Conservation (phyloP, 768 basidiomycete genomes). For the Boletales sp. region DNA sequence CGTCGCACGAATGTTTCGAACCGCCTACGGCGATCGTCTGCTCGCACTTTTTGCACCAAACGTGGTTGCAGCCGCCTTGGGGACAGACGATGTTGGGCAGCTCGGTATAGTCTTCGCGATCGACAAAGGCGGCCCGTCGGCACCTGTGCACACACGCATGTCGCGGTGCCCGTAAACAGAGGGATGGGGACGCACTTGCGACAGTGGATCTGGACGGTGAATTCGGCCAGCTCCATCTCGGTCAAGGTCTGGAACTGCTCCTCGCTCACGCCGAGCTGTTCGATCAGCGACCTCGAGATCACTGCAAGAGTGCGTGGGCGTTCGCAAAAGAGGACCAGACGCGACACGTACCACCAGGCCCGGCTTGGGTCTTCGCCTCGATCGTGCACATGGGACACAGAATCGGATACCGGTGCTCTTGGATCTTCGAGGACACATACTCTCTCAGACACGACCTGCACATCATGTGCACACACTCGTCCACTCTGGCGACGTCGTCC, state of each 20-base stretch:
- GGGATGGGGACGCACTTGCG: constrained; percentile 35
- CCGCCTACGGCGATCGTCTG: constrained; percentile 35
- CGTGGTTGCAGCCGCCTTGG: constrained; percentile 40
- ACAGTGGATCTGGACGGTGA: constrained; percentile 46
- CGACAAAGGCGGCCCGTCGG: constrained; percentile 44
- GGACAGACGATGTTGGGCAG: constrained; percentile 47
- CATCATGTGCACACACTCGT: constrained; percentile 46
- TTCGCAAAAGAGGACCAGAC: background rate
- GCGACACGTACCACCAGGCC: constrained; percentile 32
- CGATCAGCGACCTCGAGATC: constrained; percentile 39
- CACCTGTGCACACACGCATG: constrained; percentile 37
- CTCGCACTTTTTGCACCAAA: constrained; percentile 63
- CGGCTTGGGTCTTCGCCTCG: constrained; percentile 19
- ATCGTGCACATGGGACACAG: constrained; percentile 54
- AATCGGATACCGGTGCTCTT: constrained; percentile 55
- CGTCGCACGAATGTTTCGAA: constrained; percentile 56
- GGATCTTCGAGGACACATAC: constrained; percentile 44
- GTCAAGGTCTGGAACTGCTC: constrained; percentile 38
- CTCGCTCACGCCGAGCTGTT: constrained; percentile 44
- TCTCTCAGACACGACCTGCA: constrained; percentile 51
- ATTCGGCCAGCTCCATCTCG: constrained; percentile 45
- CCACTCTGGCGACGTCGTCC: constrained; percentile 41
- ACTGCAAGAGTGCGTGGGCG: constrained; percentile 23
- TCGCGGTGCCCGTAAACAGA: background rate
- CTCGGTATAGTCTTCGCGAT: constrained; percentile 43